Conservation (phyloP, 2,329 filamentous ascomycete genomes). For the Talaromyces funiculosus region DNA sequence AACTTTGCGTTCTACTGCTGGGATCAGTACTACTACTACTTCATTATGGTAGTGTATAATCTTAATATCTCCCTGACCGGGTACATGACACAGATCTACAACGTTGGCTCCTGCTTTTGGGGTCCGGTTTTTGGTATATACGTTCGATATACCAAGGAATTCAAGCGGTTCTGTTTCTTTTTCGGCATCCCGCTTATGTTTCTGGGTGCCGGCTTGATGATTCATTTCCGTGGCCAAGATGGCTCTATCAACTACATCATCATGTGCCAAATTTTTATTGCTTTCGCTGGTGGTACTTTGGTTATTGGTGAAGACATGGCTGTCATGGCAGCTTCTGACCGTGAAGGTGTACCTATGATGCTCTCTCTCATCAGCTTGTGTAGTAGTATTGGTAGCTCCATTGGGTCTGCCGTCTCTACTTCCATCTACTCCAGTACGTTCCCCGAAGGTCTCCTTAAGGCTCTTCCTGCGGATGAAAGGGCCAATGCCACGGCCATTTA, state of each 20-base stretch:
- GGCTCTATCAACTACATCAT: conserved; percentile 47
- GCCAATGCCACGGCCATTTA: conserved; percentile 21
- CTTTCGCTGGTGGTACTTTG: conserved; percentile 49
- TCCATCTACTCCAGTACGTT: conserved; percentile 57
- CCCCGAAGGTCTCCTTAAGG: conserved; percentile 39
- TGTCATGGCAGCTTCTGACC: conserved; percentile 51
- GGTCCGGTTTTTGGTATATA: conserved; percentile 44
- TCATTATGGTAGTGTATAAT: conserved; percentile 50
- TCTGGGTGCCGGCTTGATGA: conserved; percentile 51
- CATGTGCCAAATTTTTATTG: conserved; percentile 54
- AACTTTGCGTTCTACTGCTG: conserved; percentile 50
- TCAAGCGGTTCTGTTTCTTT: conserved; percentile 49
- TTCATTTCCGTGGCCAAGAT: conserved; percentile 49
- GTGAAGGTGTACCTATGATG: conserved; percentile 49
- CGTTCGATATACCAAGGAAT: conserved; percentile 47
- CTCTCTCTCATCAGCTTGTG: conserved; percentile 33
- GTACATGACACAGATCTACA: conserved; percentile 49
- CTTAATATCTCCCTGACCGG: conserved; percentile 39
- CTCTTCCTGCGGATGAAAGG: conserved; percentile 38
- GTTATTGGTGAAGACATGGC: conserved; percentile 54
- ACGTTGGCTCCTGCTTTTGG: conserved; percentile 51
- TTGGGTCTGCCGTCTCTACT: conserved; percentile 27
- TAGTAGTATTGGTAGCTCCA: conserved; percentile 30
- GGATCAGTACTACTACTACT: conserved; percentile 51
- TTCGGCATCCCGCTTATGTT: conserved; percentile 49